Evolutionary conservation across 257 asterid species (phyloP).

Genomic region (Lavandula angustifolia): DNA sequence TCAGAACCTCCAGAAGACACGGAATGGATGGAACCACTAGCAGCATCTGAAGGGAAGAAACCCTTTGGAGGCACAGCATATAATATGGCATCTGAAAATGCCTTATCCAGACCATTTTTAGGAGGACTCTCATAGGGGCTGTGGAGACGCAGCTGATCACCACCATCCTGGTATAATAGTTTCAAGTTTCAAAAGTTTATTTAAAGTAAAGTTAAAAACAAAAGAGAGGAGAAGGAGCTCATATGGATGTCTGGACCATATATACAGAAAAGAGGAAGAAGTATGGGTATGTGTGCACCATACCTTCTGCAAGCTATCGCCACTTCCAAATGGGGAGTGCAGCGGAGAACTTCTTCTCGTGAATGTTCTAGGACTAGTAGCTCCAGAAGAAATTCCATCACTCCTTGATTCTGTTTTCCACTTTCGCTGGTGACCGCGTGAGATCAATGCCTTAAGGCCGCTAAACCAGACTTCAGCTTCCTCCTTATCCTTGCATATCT

Average conservation of each 20-base stretch:
- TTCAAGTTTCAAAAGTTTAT: slow-evolving; percentile 33
- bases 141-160: slow-evolving; percentile 76
- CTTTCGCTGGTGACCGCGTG: slow-evolving; percentile 91
- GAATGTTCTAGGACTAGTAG: slow-evolving; percentile 88
- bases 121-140: slow-evolving; percentile 95
- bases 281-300: slow-evolving; percentile 23
- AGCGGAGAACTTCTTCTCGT: slow-evolving; percentile 92
- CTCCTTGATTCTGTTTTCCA: slow-evolving; percentile 96
- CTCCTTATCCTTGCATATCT: slow-evolving; percentile 99
- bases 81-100: slow-evolving; percentile 69
- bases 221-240: slow-evolving; percentile 14
- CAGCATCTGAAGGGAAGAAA: slow-evolving; percentile 84
- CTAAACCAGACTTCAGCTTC: slow-evolving; percentile 99
- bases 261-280: slow-evolving; percentile 27
- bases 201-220: no score
- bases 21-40: slow-evolving; percentile 76
- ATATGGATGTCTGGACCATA: slow-evolving; percentile 16
- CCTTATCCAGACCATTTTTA: slow-evolving; percentile 75
- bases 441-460: slow-evolving; percentile 91
- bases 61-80: slow-evolving; percentile 88
- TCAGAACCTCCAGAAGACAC: slow-evolving; percentile 92
- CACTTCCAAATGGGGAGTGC: slow-evolving; percentile 86
- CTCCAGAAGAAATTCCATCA: slow-evolving; percentile 93
- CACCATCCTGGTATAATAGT: slow-evolving; percentile 67
- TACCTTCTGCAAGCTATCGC: slow-evolving; percentile 82